Evolutionary conservation across 352 stramenopile species (phyloP).

Genomic region (Globisporangium iwayamae): DNA sequence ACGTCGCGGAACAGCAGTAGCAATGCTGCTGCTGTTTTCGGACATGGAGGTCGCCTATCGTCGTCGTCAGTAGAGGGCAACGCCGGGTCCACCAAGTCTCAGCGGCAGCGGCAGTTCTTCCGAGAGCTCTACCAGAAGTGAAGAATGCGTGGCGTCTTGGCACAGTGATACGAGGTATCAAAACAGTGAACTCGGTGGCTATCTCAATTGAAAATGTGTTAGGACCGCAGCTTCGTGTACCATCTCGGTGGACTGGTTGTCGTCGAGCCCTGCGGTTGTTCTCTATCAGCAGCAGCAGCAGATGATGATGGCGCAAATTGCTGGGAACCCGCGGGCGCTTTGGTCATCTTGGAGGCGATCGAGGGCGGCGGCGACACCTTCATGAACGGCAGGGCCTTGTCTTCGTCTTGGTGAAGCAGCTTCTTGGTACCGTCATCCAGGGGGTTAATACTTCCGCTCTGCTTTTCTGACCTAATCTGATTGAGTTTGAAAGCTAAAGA

Average conservation of each 20-base stretch:
- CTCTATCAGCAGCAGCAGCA: neutral
- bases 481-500: neutral
- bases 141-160: neutral
- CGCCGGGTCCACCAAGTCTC: constrained; percentile 2
- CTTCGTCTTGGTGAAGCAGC: neutral
- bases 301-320: constrained; percentile 2
- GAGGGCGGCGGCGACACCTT: constrained; percentile 33
- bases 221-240: constrained; percentile 61
- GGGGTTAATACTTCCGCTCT: neutral
- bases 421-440: neutral
- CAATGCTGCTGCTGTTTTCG: neutral
- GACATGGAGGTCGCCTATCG: neutral
- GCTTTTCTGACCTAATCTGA: neutral
- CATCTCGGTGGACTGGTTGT: constrained; percentile 39
- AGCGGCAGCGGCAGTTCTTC: constrained; percentile 31
- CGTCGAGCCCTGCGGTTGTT: neutral
- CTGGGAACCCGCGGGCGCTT: constrained; percentile 26
- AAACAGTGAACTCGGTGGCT: too few species aligned
- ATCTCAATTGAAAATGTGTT: neutral
- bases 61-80: neutral
- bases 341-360: constrained; percentile 44
- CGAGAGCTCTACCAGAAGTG: constrained; percentile 24
- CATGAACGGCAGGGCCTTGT: constrained; percentile 15
- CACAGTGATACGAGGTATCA: neutral
- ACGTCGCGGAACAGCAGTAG: neutral